Evolutionary conservation across 345 rosid genomes (phyloP).

Genomic region (Cardamine occulta): DNA sequence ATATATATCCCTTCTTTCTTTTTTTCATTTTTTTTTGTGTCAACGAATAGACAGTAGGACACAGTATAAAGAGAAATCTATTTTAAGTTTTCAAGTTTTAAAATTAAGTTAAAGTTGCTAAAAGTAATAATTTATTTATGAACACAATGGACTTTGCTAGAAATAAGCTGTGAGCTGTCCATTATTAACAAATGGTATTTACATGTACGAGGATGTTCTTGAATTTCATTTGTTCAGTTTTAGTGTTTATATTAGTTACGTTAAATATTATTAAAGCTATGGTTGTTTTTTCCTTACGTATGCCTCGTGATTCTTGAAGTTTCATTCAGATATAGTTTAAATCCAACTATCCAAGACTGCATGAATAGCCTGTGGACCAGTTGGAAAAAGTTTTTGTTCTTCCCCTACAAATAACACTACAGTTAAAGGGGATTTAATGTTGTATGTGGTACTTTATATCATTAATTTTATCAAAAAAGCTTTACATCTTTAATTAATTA

Average conservation of each 20-base stretch:
- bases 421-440: constrained; percentile 1
- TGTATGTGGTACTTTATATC: not conserved
- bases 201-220: constrained; percentile 2
- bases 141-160: not conserved
- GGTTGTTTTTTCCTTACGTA: not conserved
- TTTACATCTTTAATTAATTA: not conserved
- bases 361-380: not conserved
- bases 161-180: not conserved
- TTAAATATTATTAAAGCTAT: not conserved
- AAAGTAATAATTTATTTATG: too few species aligned
- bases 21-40: too few species aligned
- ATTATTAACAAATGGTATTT: not conserved
- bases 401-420: not conserved
- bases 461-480: not conserved
- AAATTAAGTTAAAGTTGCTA: not conserved
- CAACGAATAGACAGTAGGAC: too few species aligned
- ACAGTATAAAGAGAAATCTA: too few species aligned
- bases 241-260: not conserved
- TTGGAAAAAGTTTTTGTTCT: not conserved
- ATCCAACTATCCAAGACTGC: not conserved
- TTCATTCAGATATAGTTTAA: not conserved
- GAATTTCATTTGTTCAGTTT: not conserved
- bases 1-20: too few species aligned
- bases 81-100: not conserved
- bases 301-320: not conserved